These are phyloP conservation scores for Lecanosticta acicola DNA, from an alignment of 2,329 filamentous ascomycete genomes.

Conservation along the genomic window DNA sequence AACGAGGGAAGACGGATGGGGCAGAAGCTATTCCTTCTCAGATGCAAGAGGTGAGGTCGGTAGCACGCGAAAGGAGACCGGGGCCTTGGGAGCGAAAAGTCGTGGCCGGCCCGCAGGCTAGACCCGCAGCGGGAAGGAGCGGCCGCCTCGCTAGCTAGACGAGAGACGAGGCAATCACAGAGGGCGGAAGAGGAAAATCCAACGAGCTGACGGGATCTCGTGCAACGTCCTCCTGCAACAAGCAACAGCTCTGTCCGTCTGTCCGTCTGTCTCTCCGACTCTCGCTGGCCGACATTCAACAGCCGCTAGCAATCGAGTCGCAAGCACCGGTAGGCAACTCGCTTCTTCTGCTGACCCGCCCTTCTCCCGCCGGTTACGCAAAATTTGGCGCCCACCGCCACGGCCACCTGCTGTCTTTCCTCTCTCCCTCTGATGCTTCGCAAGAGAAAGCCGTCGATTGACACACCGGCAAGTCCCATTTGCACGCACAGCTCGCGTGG, in stretches of 20 bases:
- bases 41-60: not conserved
- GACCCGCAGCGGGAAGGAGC: not conserved
- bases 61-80: not conserved
- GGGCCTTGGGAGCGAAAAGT: not conserved
- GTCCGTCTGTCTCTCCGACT: not conserved
- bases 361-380: not conserved
- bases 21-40: not conserved
- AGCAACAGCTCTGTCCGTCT: not conserved
- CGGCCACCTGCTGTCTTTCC: no score
- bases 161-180: not conserved
- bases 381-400: no score
- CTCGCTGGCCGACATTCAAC: no score
- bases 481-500: not conserved
- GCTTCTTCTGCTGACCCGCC: no score
- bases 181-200: no score
- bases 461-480: no score
- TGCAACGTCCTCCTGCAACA: not conserved
- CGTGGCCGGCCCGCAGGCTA: not conserved
- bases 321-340: no score
- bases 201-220: no score
- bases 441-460: no score
- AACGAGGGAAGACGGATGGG: slow-evolving; percentile 5
- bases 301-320: no score
- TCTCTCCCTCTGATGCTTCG: no score
- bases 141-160: not conserved